Evolutionary conservation across 257 asterid genomes (phyloP).

Genomic region (Verbascum thapsus): DNA sequence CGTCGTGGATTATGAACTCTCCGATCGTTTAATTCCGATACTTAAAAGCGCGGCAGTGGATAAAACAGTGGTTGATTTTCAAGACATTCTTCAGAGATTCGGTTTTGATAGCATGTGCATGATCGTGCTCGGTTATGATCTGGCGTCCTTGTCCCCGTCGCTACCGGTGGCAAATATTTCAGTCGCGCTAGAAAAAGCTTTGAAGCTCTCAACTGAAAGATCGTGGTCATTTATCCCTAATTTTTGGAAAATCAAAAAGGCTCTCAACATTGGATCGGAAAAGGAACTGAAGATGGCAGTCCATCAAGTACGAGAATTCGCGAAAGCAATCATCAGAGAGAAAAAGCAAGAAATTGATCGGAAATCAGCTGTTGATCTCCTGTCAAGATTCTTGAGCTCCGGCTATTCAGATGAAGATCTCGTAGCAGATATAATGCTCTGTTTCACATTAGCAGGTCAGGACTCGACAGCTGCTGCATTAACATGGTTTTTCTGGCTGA

Average conservation of each 20-base stretch:
- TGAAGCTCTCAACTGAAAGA: constrained; percentile 32
- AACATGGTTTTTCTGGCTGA: constrained; percentile 54
- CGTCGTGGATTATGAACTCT: constrained; percentile 42
- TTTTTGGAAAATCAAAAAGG: constrained; percentile 39
- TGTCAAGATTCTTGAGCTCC: constrained; percentile 44
- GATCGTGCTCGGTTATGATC: constrained; percentile 50
- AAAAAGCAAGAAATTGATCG: constrained; percentile 27
- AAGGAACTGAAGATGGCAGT: constrained; percentile 33
- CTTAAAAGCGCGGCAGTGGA: constrained; percentile 29
- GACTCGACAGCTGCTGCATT: constrained; percentile 52
- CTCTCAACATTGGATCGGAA: constrained; percentile 40
- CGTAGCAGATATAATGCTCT: constrained; percentile 42
- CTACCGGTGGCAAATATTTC: constrained; percentile 40
- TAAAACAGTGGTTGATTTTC: constrained; percentile 28
- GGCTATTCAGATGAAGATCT: constrained; percentile 46
- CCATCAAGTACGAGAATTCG: constrained; percentile 34
- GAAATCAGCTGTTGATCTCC: constrained; percentile 40
- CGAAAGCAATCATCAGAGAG: constrained; percentile 32
- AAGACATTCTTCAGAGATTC: constrained; percentile 42
- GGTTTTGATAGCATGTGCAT: constrained; percentile 47
- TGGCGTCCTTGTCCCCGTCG: constrained; percentile 35
- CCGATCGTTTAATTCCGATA: constrained; percentile 39
- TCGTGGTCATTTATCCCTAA: constrained; percentile 21
- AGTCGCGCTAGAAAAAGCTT: constrained; percentile 40
- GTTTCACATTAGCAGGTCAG: constrained; percentile 49